These are phyloP conservation scores for Aechmea fasciata DNA, from an alignment of 176 grass and related monocot genomes.

Conservation along the genomic window DNA sequence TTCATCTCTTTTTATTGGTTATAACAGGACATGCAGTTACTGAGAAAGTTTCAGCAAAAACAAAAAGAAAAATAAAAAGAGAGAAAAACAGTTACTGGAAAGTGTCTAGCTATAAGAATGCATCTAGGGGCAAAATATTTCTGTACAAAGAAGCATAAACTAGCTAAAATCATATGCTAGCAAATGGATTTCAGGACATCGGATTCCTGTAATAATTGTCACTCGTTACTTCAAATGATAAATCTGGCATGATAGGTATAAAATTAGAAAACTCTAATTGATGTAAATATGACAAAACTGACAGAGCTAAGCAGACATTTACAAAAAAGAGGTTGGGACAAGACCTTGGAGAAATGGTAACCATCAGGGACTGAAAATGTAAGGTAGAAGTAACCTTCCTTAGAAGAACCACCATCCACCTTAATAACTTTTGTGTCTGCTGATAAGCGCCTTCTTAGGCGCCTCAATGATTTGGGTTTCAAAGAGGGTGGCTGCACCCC, in stretches of 20 bases:
- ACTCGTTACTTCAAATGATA: no score
- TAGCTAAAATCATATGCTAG: no score
- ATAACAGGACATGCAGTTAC: background rate
- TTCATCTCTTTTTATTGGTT: background rate
- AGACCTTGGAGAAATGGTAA: slow-evolving; percentile 96
- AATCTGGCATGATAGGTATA: background rate
- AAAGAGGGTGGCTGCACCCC: slow-evolving; percentile 51
- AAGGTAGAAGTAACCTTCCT: slow-evolving; percentile 67
- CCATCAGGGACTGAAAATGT: slow-evolving; percentile 77
- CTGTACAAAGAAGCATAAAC: no score
- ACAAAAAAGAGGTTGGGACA: background rate
- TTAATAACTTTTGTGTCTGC: slow-evolving; percentile 69
- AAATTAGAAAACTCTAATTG: background rate
- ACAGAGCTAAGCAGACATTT: background rate
- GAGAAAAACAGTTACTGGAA: no score
- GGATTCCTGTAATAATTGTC: no score
- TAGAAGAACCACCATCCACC: slow-evolving; percentile 67
- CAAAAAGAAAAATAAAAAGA: no score
- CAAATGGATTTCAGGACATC: no score
- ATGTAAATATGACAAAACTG: slow-evolving; percentile 2
- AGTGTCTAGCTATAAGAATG: no score
- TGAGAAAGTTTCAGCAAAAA: background rate
- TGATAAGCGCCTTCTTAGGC: slow-evolving; percentile 62
- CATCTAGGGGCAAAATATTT: no score
- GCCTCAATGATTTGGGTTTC: slow-evolving; percentile 68